Evolutionary conservation across 257 asterid genomes (phyloP).

Genomic region (Ocimum tenuiflorum): DNA sequence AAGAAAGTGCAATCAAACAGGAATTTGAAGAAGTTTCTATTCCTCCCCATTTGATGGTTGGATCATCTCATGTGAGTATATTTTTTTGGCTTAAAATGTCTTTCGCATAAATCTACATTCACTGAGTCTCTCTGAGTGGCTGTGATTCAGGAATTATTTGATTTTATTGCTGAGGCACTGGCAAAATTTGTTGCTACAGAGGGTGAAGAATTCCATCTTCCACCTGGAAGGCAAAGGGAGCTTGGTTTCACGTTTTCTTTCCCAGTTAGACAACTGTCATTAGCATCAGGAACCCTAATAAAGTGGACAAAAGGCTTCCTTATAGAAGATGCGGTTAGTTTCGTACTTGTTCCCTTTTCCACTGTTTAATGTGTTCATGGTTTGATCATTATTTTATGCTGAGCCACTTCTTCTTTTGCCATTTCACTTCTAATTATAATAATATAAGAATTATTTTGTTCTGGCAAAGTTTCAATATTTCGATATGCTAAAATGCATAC

Average conservation of each 20-base stretch:
- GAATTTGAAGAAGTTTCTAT: conserved; percentile 68
- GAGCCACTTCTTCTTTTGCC: background rate
- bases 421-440: background rate
- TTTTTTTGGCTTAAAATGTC: background rate
- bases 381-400: background rate
- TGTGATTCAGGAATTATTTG: conserved; percentile 57
- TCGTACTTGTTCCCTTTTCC: background rate
- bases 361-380: background rate
- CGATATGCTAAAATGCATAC: background rate
- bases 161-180: conserved; percentile 62
- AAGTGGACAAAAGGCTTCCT: conserved; percentile 93
- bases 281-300: conserved; percentile 75
- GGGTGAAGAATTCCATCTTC: conserved; percentile 50
- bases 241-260: conserved; percentile 96
- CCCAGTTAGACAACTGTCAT: conserved; percentile 73
- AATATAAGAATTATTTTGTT: background rate
- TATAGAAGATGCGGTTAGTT: conserved; percentile 73
- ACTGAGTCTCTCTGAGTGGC: conserved; percentile 1
- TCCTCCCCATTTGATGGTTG: conserved; percentile 85
- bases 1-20: conserved; percentile 37
- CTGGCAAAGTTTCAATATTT: background rate
- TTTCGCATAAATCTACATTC: background rate
- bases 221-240: conserved; percentile 71
- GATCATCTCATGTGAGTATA: conserved; percentile 66
- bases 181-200: conserved; percentile 74